Base-by-base conservation (phyloP, 306 rosid species). In the Rosa rugosa region DNA sequence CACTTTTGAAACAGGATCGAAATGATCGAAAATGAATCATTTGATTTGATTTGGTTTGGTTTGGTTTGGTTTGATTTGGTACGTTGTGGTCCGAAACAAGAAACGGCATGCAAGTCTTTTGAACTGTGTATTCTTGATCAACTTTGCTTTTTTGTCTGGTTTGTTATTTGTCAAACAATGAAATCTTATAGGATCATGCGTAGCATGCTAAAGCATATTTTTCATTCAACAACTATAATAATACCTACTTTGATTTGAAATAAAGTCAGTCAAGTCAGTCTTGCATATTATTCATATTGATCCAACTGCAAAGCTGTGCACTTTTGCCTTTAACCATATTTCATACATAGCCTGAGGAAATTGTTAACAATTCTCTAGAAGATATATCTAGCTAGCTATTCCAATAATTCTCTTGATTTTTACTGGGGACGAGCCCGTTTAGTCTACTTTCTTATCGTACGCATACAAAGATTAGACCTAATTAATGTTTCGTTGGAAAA, bases 151-250 rank as follows among this genome's bases (percentile, higher is more conserved):
- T 38, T 4, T 17, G 22, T 20, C 27, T 66, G 71, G 27, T 31
- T 50, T 34, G 63, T 72, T 36, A 18, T 50, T 76, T 79, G 75
- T 82, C 87, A 79, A 86, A 76, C 72, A 64, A 77, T 25, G 66
- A 79, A 79, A 83, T 90, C 87, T 87, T 87, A 11, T 46, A 76
- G 79, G 82, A 84, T 86, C 86, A 80, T 84, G 87, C 86, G 84
- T 81, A 89, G 74, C 53, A 27, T 76, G 75, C 80, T 76, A 83
- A 80, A 78, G 82, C 74, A 78, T 20, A 81, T 59, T 10, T 69
- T 75, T 62, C 80, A 80, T 80, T 81, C 38, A 17, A 38, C 17
- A 50, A 38, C 77, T 65, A 38, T 50, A 75, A 75, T n/a, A 16
- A 27, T 44, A 59, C 8, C 8, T 45, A 10, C 44, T 70, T 64